Conservation (phyloP, 495 filamentous ascomycete genomes). For the Xanthoparmelia taractica region DNA sequence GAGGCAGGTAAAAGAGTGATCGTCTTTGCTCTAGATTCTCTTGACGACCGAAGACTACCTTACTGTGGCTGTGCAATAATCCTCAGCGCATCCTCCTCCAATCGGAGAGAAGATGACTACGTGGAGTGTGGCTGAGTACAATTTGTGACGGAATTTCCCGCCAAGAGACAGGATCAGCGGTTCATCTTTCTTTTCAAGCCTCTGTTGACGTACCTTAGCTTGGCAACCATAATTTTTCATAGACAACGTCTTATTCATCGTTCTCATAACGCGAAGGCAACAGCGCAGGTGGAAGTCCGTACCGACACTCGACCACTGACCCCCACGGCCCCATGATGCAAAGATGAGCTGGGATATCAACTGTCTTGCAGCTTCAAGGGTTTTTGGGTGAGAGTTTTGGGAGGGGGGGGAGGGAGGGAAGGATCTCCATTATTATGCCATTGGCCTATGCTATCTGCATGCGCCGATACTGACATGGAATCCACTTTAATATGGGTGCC, state of each 20-base stretch:
- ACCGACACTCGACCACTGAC: neutral
- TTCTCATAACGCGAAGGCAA: neutral
- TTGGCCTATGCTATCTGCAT: conserved; percentile 1
- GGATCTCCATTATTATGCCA: neutral
- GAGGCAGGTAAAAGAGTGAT: no score
- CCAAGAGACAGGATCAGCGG: neutral
- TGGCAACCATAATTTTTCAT: no score
- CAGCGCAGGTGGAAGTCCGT: neutral
- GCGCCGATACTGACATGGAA: neutral
- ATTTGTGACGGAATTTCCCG: neutral
- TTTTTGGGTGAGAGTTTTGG: neutral
- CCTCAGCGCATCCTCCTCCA: neutral
- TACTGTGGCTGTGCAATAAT: conserved; percentile 5
- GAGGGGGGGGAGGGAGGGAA: no score
- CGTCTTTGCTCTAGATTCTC: conserved; percentile 1
- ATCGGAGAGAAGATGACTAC: neutral
- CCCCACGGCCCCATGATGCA: neutral
- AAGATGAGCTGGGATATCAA: neutral
- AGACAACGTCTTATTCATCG: neutral
- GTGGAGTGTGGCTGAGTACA: neutral
- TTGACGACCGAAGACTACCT: neutral
- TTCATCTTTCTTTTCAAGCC: neutral
- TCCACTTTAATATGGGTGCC: neutral
- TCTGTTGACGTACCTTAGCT: neutral
- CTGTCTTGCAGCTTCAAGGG: neutral